phyloP scores from a whole-genome alignment of 2,329 filamentous ascomycete genomes.

The Exophiala calicioides region DNA sequence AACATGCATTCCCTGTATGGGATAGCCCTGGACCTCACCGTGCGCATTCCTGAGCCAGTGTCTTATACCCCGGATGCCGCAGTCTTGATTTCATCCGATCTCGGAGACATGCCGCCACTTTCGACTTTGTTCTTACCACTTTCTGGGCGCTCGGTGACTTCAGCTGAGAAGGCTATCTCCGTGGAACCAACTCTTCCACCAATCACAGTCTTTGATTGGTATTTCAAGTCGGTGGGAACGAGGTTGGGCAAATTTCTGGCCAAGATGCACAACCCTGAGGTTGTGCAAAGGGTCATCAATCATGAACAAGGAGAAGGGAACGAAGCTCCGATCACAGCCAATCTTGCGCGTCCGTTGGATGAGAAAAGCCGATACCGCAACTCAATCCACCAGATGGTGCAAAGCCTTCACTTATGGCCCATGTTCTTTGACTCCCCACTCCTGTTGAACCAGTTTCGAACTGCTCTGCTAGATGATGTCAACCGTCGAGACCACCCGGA shows the following conservation, averaged over 20 bases:
- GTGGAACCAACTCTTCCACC: too few species aligned
- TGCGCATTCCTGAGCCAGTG: too few species aligned
- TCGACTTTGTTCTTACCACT: too few species aligned
- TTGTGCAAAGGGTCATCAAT: neutral
- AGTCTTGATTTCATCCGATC: too few species aligned
- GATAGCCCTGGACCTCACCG: too few species aligned
- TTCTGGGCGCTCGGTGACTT: too few species aligned
- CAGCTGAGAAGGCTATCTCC: too few species aligned
- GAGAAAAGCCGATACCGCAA: neutral
- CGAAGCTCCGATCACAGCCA: neutral
- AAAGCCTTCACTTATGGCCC: neutral
- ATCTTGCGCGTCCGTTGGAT: neutral
- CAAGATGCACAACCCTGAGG: constrained; percentile 4
- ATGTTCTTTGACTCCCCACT: neutral
- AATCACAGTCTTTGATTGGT: too few species aligned
- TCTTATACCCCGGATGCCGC: too few species aligned
- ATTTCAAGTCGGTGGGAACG: constrained; percentile 1
- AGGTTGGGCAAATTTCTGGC: constrained; percentile 9
- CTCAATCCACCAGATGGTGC: neutral
- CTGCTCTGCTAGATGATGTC: constrained; percentile 1
- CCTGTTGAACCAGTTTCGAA: constrained; percentile 2
- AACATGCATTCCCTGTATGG: neutral
- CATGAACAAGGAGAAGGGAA: too few species aligned
- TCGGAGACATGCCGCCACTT: too few species aligned
- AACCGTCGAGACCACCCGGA: neutral